Evolutionary conservation across 306 rosid species (phyloP).

Genomic region (Crotalaria pallida): DNA sequence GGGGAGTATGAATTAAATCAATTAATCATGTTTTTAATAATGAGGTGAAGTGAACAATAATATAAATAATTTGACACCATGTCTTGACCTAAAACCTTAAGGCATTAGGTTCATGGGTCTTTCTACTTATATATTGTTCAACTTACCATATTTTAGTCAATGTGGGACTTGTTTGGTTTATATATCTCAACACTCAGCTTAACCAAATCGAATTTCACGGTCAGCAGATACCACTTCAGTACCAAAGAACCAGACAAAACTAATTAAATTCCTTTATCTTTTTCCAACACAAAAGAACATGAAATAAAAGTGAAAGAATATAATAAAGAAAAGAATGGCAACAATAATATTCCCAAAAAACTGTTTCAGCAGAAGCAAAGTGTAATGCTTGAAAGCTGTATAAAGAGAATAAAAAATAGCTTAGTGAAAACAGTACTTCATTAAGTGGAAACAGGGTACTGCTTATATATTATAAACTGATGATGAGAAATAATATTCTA

Average conservation of each 20-base stretch:
- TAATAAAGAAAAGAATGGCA: not conserved
- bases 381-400: not conserved
- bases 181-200: no score
- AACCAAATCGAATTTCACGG: not conserved
- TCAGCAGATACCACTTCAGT: not conserved
- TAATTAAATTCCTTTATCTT: not conserved
- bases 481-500: not conserved
- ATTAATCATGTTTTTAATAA: no score
- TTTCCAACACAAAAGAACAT: not conserved
- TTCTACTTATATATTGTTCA: no score
- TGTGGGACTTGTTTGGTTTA: no score
- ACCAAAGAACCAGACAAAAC: no score
- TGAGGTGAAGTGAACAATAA: no score
- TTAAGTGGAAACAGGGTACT: not conserved
- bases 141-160: no score
- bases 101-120: no score
- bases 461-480: not conserved
- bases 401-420: not conserved
- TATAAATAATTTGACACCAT: no score
- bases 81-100: no score
- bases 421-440: not conserved
- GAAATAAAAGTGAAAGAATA: no score
- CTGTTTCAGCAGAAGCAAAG: not conserved
- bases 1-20: no score
- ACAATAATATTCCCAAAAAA: not conserved